These are phyloP conservation scores for Meira miltonrushii DNA, from an alignment of 1,284 basidiomycete species.

Conservation along the genomic window DNA sequence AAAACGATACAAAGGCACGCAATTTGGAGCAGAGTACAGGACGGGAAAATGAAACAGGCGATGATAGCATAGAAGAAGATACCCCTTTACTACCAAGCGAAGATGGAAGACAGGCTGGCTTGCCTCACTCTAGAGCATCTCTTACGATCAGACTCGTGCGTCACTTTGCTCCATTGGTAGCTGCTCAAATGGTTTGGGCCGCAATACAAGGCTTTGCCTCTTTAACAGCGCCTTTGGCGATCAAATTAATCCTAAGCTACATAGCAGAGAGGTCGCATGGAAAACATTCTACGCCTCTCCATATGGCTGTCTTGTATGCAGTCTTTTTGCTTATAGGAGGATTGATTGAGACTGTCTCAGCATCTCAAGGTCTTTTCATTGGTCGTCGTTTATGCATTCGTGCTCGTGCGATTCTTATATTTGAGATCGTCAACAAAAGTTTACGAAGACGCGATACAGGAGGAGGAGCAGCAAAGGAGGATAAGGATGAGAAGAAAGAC, in stretches of 20 bases:
- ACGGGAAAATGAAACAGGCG: background rate
- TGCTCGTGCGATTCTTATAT: conserved; percentile 56
- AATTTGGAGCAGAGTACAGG: background rate
- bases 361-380: conserved; percentile 56
- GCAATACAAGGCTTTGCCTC: conserved; percentile 54
- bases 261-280: conserved; percentile 42
- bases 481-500: conserved; percentile 12
- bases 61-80: conserved; percentile 1
- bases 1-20: conserved; percentile 8
- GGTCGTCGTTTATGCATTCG: conserved; percentile 56
- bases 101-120: conserved; percentile 17
- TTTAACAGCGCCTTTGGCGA: conserved; percentile 57
- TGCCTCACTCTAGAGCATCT: conserved; percentile 35
- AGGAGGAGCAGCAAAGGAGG: conserved; percentile 48
- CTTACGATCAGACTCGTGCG: conserved; percentile 53
- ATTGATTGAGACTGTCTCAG: conserved; percentile 52
- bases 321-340: conserved; percentile 56
- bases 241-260: conserved; percentile 57
- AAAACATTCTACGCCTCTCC: conserved; percentile 45
- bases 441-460: conserved; percentile 56
- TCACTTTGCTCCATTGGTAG: conserved; percentile 50
- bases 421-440: conserved; percentile 59
- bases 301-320: conserved; percentile 58
- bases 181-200: conserved; percentile 54
- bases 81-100: background rate